Evolutionary conservation across 2,329 filamentous ascomycete genomes (phyloP).

Genomic region (Trichoderma sp.): DNA sequence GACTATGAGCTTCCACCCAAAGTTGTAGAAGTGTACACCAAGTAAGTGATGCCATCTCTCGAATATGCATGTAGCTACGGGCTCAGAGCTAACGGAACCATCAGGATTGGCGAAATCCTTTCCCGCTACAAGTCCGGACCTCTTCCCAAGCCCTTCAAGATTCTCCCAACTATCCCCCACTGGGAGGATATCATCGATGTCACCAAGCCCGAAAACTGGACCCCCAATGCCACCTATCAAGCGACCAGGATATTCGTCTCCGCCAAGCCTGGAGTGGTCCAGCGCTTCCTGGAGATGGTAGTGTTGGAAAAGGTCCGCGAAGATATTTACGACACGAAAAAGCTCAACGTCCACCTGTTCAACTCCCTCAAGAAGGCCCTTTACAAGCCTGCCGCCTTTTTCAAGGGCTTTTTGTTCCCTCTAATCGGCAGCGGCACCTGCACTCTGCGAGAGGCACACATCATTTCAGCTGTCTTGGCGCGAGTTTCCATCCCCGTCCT

Average conservation of each 20-base stretch:
- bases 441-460: constrained; percentile 87
- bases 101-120: constrained; percentile 78
- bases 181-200: constrained; percentile 87
- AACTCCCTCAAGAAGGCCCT: constrained; percentile 86
- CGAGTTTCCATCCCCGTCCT: constrained; percentile 85
- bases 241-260: constrained; percentile 92
- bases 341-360: constrained; percentile 94
- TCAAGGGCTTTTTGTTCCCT: constrained; percentile 94
- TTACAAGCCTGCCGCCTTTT: constrained; percentile 93
- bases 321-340: constrained; percentile 90
- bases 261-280: constrained; percentile 73
- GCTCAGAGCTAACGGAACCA: constrained; percentile 35
- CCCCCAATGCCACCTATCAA: constrained; percentile 77
- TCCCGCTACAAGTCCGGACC: constrained; percentile 95
- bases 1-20: constrained; percentile 85
- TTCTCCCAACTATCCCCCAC: constrained; percentile 83
- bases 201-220: constrained; percentile 73
- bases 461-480: constrained; percentile 81
- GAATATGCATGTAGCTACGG: background rate
- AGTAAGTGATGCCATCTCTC: constrained; percentile 49
- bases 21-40: constrained; percentile 90
- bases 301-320: constrained; percentile 88
- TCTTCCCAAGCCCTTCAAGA: constrained; percentile 95
- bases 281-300: constrained; percentile 82
- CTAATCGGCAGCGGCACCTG: constrained; percentile 83